Conservation (phyloP, 2,329 filamentous ascomycete genomes). For the Colletotrichum horii region DNA sequence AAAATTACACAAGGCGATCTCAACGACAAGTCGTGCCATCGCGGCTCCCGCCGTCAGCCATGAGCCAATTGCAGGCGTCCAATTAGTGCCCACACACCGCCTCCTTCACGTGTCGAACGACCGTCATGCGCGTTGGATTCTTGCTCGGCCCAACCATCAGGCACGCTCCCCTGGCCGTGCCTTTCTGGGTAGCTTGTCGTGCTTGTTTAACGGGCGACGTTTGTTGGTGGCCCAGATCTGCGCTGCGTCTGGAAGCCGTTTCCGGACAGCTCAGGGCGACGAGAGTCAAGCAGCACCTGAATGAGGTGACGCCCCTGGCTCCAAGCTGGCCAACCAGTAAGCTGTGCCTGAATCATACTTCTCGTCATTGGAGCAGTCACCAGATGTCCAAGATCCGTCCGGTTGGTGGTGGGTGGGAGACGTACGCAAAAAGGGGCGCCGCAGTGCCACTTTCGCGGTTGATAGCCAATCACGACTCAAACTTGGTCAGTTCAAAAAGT, state of each 20-base stretch:
- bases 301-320: neutral
- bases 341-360: neutral
- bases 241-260: neutral
- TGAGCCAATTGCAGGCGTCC: constrained; percentile 2
- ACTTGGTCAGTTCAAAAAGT: neutral
- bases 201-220: neutral
- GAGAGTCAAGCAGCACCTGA: neutral
- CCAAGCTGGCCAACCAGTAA: neutral
- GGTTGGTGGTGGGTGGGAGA: neutral
- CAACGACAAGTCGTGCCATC: constrained; percentile 17
- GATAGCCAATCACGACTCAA: neutral
- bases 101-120: constrained; percentile 22
- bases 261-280: neutral
- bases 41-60: constrained; percentile 11
- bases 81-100: constrained; percentile 20
- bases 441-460: neutral
- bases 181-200: neutral
- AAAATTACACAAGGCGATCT: constrained; percentile 21
- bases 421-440: neutral
- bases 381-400: neutral
- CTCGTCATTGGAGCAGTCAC: neutral
- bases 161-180: neutral
- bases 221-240: neutral
- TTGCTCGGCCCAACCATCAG: constrained; percentile 1
- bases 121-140: constrained; percentile 16